These are phyloP conservation scores for Penicillium thymicola DNA, from an alignment of 2,329 filamentous ascomycete genomes.

Conservation along the genomic window DNA sequence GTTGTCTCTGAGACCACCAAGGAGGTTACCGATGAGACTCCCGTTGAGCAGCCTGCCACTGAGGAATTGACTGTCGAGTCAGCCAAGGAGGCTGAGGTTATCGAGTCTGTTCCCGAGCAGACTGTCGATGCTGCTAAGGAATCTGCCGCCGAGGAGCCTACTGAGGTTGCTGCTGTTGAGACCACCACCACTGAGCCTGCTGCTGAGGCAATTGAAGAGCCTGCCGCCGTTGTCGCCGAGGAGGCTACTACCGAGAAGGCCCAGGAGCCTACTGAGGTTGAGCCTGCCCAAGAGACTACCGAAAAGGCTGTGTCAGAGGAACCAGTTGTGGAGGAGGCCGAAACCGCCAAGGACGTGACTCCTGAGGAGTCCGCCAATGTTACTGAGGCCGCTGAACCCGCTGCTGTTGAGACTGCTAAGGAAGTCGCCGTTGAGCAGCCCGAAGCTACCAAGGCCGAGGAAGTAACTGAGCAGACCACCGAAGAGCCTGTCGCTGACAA, in stretches of 20 bases:
- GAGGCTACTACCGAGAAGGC: neutral
- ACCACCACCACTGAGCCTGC: neutral
- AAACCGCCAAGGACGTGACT: neutral
- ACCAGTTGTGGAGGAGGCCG: neutral
- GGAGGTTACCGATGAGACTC: neutral
- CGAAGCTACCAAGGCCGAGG: constrained; percentile 2
- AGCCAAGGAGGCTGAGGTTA: neutral
- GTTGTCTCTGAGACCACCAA: constrained; percentile 1
- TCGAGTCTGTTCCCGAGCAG: neutral
- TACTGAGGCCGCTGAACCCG: neutral
- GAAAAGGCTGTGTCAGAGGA: neutral
- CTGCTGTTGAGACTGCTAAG: neutral
- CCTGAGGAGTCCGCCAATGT: neutral
- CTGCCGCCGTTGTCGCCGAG: neutral
- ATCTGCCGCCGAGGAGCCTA: constrained; percentile 4
- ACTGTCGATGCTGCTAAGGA: neutral
- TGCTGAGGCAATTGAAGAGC: neutral
- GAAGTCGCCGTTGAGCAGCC: constrained; percentile 3
- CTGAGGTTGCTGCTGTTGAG: neutral
- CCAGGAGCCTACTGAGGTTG: neutral
- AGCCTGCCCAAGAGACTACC: neutral
- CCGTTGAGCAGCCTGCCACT: neutral
- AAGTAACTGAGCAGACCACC: neutral
- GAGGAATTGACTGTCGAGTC: neutral
- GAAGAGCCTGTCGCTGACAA: constrained; percentile 9